These are phyloP conservation scores for Morella rubra DNA, from an alignment of 306 rosid genomes.

Conservation along the genomic window DNA sequence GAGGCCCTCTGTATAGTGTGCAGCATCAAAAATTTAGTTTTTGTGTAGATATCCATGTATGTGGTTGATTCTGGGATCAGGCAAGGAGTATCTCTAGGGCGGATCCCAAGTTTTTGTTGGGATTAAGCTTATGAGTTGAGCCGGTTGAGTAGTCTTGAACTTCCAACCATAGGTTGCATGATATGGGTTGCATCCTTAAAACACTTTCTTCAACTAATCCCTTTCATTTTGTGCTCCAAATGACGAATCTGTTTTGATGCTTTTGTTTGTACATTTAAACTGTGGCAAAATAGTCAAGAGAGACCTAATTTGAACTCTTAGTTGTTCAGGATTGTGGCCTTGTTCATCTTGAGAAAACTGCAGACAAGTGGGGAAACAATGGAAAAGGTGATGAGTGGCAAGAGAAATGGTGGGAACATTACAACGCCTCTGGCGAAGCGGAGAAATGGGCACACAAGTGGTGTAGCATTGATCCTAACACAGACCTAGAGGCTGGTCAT, in stretches of 20 bases:
- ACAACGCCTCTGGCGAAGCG: constrained; percentile 69
- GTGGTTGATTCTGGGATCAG: too few species aligned
- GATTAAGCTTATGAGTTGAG: neutral
- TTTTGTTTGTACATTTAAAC: neutral
- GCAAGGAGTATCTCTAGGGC: neutral
- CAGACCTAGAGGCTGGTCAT: constrained; percentile 79
- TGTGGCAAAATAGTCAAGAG: neutral
- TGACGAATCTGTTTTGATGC: constrained; percentile 1
- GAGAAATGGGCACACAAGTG: constrained; percentile 98
- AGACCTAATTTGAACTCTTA: constrained; percentile 11
- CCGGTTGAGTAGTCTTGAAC: neutral
- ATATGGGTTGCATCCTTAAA: neutral
- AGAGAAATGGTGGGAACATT: constrained; percentile 90
- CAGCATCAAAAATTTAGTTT: neutral
- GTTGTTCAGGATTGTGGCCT: constrained; percentile 72
- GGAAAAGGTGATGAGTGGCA: constrained; percentile 88
- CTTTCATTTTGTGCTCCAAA: neutral
- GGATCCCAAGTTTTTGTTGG: neutral
- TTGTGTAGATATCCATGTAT: neutral
- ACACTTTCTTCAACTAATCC: neutral
- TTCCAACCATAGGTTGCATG: neutral
- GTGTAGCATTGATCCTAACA: constrained; percentile 90
- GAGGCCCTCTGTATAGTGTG: neutral
- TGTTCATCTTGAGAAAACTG: constrained; percentile 83
- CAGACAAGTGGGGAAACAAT: constrained; percentile 96